These are phyloP conservation scores for Phyllosticta citrichinensis DNA, from an alignment of 2,329 filamentous ascomycete genomes.

Conservation along the genomic window DNA sequence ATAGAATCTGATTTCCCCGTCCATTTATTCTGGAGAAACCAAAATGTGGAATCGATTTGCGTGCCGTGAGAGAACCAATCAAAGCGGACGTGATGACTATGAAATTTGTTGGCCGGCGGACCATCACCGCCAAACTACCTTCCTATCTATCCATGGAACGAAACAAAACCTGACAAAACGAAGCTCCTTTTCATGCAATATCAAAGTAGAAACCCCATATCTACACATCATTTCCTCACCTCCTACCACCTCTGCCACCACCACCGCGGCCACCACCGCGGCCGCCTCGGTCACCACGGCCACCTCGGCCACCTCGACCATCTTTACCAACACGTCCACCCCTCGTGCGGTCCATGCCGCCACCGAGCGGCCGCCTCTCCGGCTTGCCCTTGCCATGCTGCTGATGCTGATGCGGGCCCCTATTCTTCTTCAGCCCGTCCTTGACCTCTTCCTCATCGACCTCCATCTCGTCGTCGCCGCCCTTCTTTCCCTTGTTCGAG, in stretches of 20 bases:
- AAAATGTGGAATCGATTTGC: neutral
- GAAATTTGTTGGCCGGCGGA: neutral
- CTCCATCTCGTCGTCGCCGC: slow-evolving; percentile 35
- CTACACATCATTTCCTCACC: neutral
- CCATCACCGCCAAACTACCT: neutral
- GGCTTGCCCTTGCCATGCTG: slow-evolving; percentile 14
- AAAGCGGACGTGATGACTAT: neutral
- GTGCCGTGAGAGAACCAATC: neutral
- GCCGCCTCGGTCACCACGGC: slow-evolving; percentile 3
- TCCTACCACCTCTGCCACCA: slow-evolving; percentile 6
- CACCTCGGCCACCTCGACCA: slow-evolving; percentile 14
- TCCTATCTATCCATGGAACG: neutral
- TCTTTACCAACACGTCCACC: neutral
- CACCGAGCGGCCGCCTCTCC: slow-evolving; percentile 27
- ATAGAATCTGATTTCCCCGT: neutral
- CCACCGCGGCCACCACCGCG: neutral
- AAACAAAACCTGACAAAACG: neutral
- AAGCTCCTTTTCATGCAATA: neutral
- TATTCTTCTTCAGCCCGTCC: slow-evolving; percentile 25
- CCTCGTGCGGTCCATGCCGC: neutral
- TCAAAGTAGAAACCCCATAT: neutral
- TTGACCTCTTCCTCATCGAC: slow-evolving; percentile 31
- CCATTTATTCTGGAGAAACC: neutral
- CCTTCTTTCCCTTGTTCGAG: slow-evolving; percentile 35
- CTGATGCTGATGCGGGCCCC: too few relatives aligned